Base-by-base conservation (phyloP, 2,329 filamentous ascomycete genomes). In the Fusarium sp. region DNA sequence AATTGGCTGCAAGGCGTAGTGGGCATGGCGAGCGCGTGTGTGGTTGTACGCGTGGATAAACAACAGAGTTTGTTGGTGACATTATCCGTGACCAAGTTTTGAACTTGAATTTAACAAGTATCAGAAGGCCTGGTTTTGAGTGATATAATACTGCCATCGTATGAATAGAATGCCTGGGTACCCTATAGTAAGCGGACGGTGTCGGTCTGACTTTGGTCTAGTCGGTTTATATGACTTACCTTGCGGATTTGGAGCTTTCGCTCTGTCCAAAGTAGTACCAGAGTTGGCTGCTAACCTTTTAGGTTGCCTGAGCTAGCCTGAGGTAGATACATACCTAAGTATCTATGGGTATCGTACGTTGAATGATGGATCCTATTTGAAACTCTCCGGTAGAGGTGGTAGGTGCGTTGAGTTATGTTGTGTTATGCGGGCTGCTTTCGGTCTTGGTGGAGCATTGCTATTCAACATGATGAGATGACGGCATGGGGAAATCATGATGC, bases 401-500 rank as follows among this genome's bases (percentile, higher is more conserved):
- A 56, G 44, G 66, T 69, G 68, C 56, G 48, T 55, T 39, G 24
- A 22, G 24, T 49, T 68, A 38, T 38, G 44, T 52, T 58, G 35
- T 44, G 62, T 20, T 66, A 24, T 44, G 48, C 58, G 31, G 58
- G 49, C 49, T 62, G 49, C 31, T 45, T 67, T 51, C 59, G 52
- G 28, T 52, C 26, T 39, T 68, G 39, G 60, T 72, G 68, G 68
- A 60, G 66, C 47, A 52, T 55, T 68, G 52, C 56, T 51, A 38
- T 73, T 45, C 56, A 41, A 62, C 62, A 45, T 57, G 63, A 31
- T 28, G 57, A 55, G 59, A 66, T 75, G 73, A 75, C 73, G 73
- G 73, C 66, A 75, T 75, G 49, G 48, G 63, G 52, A 62, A 70
- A 73, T 75, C 73, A 75, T 70, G 66, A 65, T 75, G 73, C 73